Base-by-base conservation (phyloP, 2,329 filamentous ascomycete genomes). In the Cladosporium velox region DNA sequence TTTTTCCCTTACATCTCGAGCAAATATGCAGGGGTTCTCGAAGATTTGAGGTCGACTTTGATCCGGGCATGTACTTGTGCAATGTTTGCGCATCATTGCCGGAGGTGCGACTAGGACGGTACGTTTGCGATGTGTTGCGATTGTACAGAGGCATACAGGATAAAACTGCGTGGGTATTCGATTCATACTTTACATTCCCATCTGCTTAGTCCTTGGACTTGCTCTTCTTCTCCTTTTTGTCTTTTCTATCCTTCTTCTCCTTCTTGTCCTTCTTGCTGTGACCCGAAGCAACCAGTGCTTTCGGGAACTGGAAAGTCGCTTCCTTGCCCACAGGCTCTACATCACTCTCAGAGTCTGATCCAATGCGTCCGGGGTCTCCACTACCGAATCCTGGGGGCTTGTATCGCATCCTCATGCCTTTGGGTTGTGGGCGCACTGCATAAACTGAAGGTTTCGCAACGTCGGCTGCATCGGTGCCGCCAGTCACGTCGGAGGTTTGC, bases 331-430 rank as follows among this genome's bases (percentile, higher is more conserved):
- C 54, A 47, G 35, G 57, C 55, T 62, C 81, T 5, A 79, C 80
- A 18, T 83, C 81, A 14, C 75, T 77, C 24, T 82, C 82, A 59
- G 74, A 76, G 18, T 80, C 80, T 6, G 76, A 78, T 26, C 65
- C 73, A 71, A 81, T 77, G 21, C 66, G 78, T 30, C 78, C 83
- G 34, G 75, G 76, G 34, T 78, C 78, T 30, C 81, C 81, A 12
- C 72, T 66, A 4, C 82, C 82, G 69, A 83, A 83, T 15, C 90
- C 90, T 54, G 90, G 85, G 1, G 90, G 90, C 64, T 84, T 84
- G 77, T 86, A 92, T 38, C 90, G 86, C 77, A 88, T 85, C 72
- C 84, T 87, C 64, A 93, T 79, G 7, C 87, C 89, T 72, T 85
- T 83, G 1, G 91, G 90, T 75, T 93, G 91, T 55, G 85, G 81